These are phyloP conservation scores for Entonaema liquescens DNA, from an alignment of 495 filamentous ascomycete species.

Conservation along the genomic window DNA sequence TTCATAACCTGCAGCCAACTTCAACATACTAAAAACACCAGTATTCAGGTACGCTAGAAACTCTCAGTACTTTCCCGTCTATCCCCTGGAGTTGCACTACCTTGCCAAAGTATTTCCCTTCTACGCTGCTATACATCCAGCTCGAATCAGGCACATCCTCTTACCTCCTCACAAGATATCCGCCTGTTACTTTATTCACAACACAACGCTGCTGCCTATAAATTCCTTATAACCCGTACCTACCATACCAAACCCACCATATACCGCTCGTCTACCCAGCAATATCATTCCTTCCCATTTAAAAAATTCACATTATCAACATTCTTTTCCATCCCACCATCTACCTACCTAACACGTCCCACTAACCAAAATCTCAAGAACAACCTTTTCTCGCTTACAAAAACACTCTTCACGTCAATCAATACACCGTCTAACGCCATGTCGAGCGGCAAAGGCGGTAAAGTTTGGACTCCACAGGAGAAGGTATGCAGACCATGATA, in stretches of 20 bases:
- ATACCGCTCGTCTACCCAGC: not conserved
- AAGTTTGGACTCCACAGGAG: slow-evolving; percentile 48
- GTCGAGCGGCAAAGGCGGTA: not conserved
- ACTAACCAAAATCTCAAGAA: not conserved
- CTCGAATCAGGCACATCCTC: not conserved
- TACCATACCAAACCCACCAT: not conserved
- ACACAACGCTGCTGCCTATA: not conserved
- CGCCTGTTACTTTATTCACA: not conserved
- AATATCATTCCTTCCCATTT: too few species aligned
- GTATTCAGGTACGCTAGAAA: not conserved
- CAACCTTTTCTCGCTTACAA: not conserved
- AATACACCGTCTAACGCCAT: not conserved
- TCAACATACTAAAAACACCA: not conserved
- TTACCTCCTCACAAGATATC: not conserved
- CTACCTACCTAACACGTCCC: not conserved
- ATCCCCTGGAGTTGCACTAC: not conserved
- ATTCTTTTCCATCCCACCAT: not conserved
- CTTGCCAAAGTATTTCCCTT: not conserved
- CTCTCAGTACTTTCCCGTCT: not conserved
- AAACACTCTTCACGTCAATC: not conserved
- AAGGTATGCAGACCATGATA: slow-evolving; percentile 45
- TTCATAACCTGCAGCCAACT: not conserved
- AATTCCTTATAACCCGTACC: not conserved
- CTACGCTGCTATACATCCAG: not conserved
- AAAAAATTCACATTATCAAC: not conserved